Base-by-base conservation (phyloP, 495 filamentous ascomycete genomes). In the Pseudevernia furfuracea region DNA sequence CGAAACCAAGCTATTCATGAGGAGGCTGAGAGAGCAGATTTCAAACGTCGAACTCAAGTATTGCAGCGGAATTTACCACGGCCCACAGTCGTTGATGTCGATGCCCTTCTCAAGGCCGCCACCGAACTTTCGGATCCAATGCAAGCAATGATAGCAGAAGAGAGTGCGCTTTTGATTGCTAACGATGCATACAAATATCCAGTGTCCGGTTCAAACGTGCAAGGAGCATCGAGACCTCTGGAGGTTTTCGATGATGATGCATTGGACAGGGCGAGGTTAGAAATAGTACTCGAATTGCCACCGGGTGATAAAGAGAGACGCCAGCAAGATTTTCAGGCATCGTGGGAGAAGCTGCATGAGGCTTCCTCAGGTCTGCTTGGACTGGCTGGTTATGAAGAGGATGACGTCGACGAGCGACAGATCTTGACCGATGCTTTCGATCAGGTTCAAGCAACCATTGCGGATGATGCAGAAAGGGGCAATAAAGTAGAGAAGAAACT, bases 401-500 rank as follows among this genome's bases (percentile, higher is more conserved):
- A 90, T 48, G 85, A 89, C 30, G 81, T 82, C 48, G 85, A 87
- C 55, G 80, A 86, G 71, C 74, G 81, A 59, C 75, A 84, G 58
- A 69, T 83, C n/a, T 79, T 89, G 75, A 73, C 78, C 36, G 74
- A 85, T 65, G 82, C 87, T 11, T 89, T 90, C 66, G 82, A 89
- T 43, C 86, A 83, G 28, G 80, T 91, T 11, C 86, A 95, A 72
- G 82, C 88, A 39, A 78, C 81, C 12, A 84, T 96, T 57, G 80
- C 86, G 61, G 80, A 80, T 7, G 85, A 85, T 1, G 93, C 93
- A 8, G 85, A 91, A 64, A 82, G 85, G 59, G 89, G 87, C 57
- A 91, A 90, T 69, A 94, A 91, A 73, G 77, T 92, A 15, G 92
- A 98, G 74, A 96, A 96, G 79, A 97, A 96, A 77, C 84, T 98